Evolutionary conservation across 352 stramenopile species (phyloP), one percentile per base, ranked within the genome.

Genomic region (Phytophthora palmivora): DNA sequence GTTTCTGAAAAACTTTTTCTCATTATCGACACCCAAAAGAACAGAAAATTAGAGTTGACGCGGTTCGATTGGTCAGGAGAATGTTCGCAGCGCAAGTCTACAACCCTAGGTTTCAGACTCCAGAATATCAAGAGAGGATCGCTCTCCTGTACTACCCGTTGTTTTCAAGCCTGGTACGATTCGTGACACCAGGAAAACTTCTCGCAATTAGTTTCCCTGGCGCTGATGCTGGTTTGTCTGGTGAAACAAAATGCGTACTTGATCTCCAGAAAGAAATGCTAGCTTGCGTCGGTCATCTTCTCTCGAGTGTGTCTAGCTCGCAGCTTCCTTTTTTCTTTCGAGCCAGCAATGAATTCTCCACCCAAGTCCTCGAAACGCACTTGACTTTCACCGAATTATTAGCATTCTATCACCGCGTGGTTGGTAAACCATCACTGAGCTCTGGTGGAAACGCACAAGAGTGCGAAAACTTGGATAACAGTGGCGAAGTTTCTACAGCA

Each of bases 51-150:
- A 67, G 71, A 33, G 67, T 69, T 3, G 74, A 85, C 6, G 79
- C 82, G 0, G 52, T 88, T 37, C 64, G 72, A 6, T 64, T 91
- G 24, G 32, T 94, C 21, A 66, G 82, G 1, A 76, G 79, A 1
- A 86, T 92, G 71, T 91, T 94, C 39, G 71, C 82, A 1, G 60
- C 69, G 0, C 82, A 94, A 16, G 77, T 63, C 1, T 83, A 87
- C 60, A 90, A 92, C 36, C 65, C 67, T 2, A 57, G 61, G 0
- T 75, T 85, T 16, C 72, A 84, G 41, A 72, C 48, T 8, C 22
- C 16, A 6, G 63, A 85, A 10, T 37, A 88, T 18, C 81, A 91
- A 52, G 79, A 92, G 43, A 53, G 56, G 4, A 86, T 94, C 16
- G 75, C 84, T 7, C 51, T 91, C 30, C 61, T 88, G 51, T 90